These are phyloP conservation scores for Dissophora globulifera DNA, from an alignment of 192 early-diverging fungal genomes.

Conservation along the genomic window DNA sequence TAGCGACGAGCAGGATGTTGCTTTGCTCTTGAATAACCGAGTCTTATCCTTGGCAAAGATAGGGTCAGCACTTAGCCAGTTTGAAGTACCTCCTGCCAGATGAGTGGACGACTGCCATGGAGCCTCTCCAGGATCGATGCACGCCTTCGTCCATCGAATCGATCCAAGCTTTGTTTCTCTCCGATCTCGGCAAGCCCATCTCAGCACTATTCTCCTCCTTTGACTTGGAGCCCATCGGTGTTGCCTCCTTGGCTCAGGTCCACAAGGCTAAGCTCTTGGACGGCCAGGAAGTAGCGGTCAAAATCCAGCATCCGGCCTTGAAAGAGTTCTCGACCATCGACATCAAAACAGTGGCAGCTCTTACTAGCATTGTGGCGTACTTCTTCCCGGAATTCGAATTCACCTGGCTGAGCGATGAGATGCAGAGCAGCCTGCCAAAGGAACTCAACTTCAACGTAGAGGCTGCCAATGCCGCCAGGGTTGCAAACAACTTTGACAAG, in stretches of 20 bases:
- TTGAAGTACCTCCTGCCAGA: constrained; percentile 80
- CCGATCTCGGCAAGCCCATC: constrained; percentile 74
- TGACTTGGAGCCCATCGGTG: constrained; percentile 87
- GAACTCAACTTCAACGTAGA: constrained; percentile 91
- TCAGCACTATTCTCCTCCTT: constrained; percentile 79
- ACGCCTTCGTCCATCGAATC: constrained; percentile 78
- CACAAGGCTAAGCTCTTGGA: constrained; percentile 80
- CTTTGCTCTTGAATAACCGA: too few species aligned
- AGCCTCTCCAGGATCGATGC: constrained; percentile 83
- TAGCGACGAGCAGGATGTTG: too few species aligned
- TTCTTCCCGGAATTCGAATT: constrained; percentile 94
- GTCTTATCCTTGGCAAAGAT: too few species aligned
- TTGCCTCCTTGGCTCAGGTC: constrained; percentile 94
- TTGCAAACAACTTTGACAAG: constrained; percentile 67
- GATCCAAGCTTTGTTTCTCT: constrained; percentile 72
- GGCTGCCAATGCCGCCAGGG: constrained; percentile 77
- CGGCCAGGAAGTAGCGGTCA: constrained; percentile 88
- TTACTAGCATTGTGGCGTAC: constrained; percentile 71
- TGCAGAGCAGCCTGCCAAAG: constrained; percentile 82
- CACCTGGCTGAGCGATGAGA: constrained; percentile 89
- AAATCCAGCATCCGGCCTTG: constrained; percentile 91
- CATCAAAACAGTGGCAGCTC: constrained; percentile 74
- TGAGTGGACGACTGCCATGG: constrained; percentile 92
- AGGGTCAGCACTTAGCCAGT: constrained; percentile 54
- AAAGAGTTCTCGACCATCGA: constrained; percentile 83